These are phyloP conservation scores for Hypsizygus marmoreus DNA, from an alignment of 768 basidiomycete genomes.

Conservation along the genomic window DNA sequence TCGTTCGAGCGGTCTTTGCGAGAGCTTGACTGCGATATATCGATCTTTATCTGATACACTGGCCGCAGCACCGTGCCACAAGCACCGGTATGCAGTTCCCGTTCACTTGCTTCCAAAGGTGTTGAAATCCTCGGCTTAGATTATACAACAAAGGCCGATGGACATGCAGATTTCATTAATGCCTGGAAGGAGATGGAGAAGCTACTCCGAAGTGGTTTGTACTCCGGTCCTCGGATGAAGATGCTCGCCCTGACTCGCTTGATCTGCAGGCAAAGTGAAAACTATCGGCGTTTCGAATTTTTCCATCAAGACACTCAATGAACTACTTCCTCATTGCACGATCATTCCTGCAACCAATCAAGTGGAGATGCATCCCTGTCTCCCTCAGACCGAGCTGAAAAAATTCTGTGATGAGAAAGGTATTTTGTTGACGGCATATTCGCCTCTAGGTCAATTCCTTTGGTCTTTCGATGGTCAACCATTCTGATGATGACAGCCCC, in stretches of 20 bases:
- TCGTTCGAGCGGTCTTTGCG: constrained; percentile 39
- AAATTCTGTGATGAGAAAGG: constrained; percentile 49
- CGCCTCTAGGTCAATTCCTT: constrained; percentile 36
- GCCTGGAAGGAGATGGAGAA: constrained; percentile 34
- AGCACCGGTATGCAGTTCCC: not conserved
- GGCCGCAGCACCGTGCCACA: constrained; percentile 10
- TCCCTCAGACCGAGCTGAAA: constrained; percentile 51
- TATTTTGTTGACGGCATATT: constrained; percentile 54
- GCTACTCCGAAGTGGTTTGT: constrained; percentile 27
- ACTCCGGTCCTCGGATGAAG: constrained; percentile 1
- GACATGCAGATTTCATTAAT: constrained; percentile 28
- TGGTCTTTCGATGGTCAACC: not conserved
- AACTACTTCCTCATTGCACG: constrained; percentile 45
- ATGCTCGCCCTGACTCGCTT: constrained; percentile 15
- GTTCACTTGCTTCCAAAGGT: not conserved
- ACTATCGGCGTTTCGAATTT: constrained; percentile 62
- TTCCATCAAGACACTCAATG: constrained; percentile 42
- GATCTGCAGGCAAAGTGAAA: constrained; percentile 40
- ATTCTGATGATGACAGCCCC: not conserved
- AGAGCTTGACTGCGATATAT: constrained; percentile 42
- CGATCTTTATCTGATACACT: constrained; percentile 35
- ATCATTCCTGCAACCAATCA: constrained; percentile 58
- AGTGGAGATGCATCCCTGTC: constrained; percentile 58
- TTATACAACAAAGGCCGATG: constrained; percentile 13
- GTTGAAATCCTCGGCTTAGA: constrained; percentile 1